phyloP scores from a whole-genome alignment of 2,329 filamentous ascomycete genomes.

The Ciborinia camelliae region DNA sequence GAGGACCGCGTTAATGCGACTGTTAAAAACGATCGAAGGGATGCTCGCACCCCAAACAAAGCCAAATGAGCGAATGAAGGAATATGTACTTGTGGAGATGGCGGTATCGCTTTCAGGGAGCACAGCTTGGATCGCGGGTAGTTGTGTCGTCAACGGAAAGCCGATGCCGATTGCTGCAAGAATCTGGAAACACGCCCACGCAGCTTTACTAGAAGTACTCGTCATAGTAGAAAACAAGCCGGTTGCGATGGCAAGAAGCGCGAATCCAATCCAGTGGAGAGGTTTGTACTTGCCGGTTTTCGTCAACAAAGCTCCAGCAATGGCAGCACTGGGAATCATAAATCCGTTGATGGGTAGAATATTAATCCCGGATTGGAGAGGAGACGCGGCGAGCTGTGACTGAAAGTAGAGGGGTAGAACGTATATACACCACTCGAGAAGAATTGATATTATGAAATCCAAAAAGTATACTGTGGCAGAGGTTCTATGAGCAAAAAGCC shows the following conservation, averaged over 20 bases:
- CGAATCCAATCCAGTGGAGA: conserved; percentile 38
- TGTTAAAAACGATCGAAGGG: conserved; percentile 17
- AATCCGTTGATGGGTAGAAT: conserved; percentile 57
- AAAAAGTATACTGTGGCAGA: conserved; percentile 1
- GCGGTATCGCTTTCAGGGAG: conserved; percentile 18
- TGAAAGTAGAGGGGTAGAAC: conserved; percentile 49
- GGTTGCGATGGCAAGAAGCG: conserved; percentile 26
- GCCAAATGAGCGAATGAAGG: conserved; percentile 18
- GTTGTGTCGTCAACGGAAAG: not conserved
- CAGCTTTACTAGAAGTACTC: conserved; percentile 34
- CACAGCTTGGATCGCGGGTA: conserved; percentile 17
- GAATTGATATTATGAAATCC: not conserved
- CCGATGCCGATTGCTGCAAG: conserved; percentile 1
- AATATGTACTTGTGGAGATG: conserved; percentile 8
- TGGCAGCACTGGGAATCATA: conserved; percentile 54
- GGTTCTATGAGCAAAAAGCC: not conserved
- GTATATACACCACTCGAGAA: conserved; percentile 43
- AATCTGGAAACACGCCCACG: not conserved
- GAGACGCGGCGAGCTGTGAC: conserved; percentile 48
- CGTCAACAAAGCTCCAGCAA: conserved; percentile 44
- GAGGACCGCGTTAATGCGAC: not conserved
- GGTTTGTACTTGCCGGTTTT: conserved; percentile 43
- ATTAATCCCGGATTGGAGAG: conserved; percentile 50
- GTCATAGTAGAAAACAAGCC: conserved; percentile 44
- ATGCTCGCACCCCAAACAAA: conserved; percentile 19